Evolutionary conservation across 768 basidiomycete genomes (phyloP).

Genomic region (Termitomyces heimii): DNA sequence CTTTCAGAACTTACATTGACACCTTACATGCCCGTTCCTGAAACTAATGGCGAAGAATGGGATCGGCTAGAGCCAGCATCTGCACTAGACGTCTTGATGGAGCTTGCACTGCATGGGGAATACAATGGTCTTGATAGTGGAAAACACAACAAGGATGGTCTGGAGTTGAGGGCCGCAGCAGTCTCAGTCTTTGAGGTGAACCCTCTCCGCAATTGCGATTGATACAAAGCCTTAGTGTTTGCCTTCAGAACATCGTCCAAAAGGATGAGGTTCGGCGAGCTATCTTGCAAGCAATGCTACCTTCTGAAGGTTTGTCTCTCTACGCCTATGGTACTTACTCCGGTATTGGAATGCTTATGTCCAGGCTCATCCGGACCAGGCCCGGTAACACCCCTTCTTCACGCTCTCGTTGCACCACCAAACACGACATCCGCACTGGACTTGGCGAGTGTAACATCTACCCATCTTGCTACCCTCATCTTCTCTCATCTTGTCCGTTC

Average conservation of each 20-base stretch:
- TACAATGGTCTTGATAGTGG: slow-evolving; percentile 63
- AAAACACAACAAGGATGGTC: slow-evolving; percentile 55
- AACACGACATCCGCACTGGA: slow-evolving; percentile 46
- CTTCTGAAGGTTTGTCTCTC: slow-evolving; percentile 33
- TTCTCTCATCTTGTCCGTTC: slow-evolving; percentile 76
- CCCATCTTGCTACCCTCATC: slow-evolving; percentile 70
- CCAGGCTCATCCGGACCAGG: slow-evolving; percentile 30
- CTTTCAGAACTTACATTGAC: slow-evolving; percentile 64
- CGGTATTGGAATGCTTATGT: background rate
- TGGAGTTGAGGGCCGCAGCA: slow-evolving; percentile 74
- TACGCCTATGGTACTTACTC: background rate
- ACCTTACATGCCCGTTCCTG: slow-evolving; percentile 70
- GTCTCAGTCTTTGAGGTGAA: slow-evolving; percentile 78
- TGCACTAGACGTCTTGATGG: slow-evolving; percentile 77
- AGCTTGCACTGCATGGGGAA: slow-evolving; percentile 83
- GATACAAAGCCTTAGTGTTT: slow-evolving; percentile 1
- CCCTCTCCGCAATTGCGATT: background rate
- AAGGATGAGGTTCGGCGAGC: slow-evolving; percentile 66
- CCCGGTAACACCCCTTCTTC: slow-evolving; percentile 60
- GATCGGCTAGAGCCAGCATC: slow-evolving; percentile 78
- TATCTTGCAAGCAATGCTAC: slow-evolving; percentile 68
- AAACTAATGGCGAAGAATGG: slow-evolving; percentile 90
- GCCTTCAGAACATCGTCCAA: slow-evolving; percentile 62
- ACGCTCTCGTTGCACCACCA: slow-evolving; percentile 62
- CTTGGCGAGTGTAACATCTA: slow-evolving; percentile 50